Evolutionary conservation across 1,139 yeast species (phyloP).

Genomic region (Geotrichum klebahnii): DNA sequence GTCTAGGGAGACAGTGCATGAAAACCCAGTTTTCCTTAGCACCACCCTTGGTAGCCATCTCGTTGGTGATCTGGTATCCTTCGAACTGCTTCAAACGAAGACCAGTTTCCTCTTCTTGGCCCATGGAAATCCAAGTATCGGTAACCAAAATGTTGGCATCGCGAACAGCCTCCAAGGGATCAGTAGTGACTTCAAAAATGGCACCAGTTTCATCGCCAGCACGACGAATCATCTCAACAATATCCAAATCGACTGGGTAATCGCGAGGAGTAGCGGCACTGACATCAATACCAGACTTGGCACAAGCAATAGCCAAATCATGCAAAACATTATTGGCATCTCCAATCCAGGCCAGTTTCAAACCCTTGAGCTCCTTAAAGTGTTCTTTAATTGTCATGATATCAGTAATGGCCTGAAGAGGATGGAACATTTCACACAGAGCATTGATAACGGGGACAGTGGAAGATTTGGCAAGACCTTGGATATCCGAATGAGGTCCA

Average conservation of each 20-base stretch:
- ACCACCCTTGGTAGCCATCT: conserved; percentile 52
- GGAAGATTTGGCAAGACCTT: conserved; percentile 60
- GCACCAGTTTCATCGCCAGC: conserved; percentile 55
- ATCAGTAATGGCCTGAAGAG: conserved; percentile 92
- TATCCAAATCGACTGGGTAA: conserved; percentile 58
- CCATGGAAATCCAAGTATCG: conserved; percentile 98
- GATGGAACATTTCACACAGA: conserved; percentile 87
- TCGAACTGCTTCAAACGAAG: conserved; percentile 72
- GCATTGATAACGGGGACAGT: conserved; percentile 90
- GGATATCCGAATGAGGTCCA: conserved; percentile 75
- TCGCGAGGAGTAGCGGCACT: conserved; percentile 77
- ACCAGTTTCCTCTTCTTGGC: conserved; percentile 77
- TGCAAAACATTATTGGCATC: conserved; percentile 94
- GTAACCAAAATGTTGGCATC: conserved; percentile 82
- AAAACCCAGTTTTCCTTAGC: conserved; percentile 24
- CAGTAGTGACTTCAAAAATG: conserved; percentile 59
- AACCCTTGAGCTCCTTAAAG: conserved; percentile 52
- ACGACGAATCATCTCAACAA: conserved; percentile 52
- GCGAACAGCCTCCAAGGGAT: conserved; percentile 67
- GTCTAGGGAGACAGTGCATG: conserved; percentile 24
- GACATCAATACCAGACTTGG: conserved; percentile 79
- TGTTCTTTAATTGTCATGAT: conserved; percentile 78
- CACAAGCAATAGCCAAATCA: conserved; percentile 86
- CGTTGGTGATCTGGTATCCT: conserved; percentile 77
- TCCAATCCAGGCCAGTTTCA: conserved; percentile 92